Percentiles rank a stretch among this genome's conserved stretches.
phyloP scores from a whole-genome alignment of 2,329 filamentous ascomycete genomes.

The Pseudohalonectria lignicola region DNA sequence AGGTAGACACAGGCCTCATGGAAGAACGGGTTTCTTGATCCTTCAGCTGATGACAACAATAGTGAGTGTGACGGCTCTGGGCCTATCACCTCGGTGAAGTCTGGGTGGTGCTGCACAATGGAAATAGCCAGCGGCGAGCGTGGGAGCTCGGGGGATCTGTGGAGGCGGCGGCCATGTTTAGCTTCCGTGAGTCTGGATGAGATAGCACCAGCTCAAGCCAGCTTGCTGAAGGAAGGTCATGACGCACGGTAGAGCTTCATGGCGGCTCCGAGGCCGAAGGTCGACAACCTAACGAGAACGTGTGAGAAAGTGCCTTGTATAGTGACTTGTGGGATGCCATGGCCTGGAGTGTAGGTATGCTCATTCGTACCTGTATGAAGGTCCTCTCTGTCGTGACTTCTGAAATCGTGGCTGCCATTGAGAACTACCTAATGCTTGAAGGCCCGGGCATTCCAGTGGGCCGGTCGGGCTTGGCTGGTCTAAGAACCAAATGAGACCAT shows the following conservation, averaged over 20 bases:
- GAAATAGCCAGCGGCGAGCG: conserved; percentile 10
- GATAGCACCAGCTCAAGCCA: too few relatives aligned
- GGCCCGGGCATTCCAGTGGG: too few relatives aligned
- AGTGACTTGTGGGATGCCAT: too few relatives aligned
- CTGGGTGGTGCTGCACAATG: conserved; percentile 24
- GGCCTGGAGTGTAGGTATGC: too few relatives aligned
- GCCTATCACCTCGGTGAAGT: conserved; percentile 23
- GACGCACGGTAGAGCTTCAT: neutral
- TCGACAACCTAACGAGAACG: neutral
- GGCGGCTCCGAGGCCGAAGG: neutral
- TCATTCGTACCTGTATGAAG: neutral
- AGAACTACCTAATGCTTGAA: too few relatives aligned
- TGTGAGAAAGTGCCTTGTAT: too few relatives aligned
- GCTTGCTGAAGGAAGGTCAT: neutral
- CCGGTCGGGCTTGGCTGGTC: too few relatives aligned
- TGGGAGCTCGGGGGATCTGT: conserved; percentile 1
- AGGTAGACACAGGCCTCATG: conserved; percentile 31
- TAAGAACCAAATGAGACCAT: too few relatives aligned
- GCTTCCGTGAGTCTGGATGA: too few relatives aligned
- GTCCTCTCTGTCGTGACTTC: neutral
- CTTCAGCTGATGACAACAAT: conserved; percentile 26
- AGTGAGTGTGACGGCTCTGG: conserved; percentile 22
- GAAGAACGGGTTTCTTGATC: conserved; percentile 33
- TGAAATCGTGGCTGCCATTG: neutral
- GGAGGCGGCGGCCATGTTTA: too few relatives aligned